A percentile compares a stretch with the other conserved stretches of the same genome.
Conservation (phyloP, 1,284 basidiomycete species). For the Apiotrichum siamense region DNA sequence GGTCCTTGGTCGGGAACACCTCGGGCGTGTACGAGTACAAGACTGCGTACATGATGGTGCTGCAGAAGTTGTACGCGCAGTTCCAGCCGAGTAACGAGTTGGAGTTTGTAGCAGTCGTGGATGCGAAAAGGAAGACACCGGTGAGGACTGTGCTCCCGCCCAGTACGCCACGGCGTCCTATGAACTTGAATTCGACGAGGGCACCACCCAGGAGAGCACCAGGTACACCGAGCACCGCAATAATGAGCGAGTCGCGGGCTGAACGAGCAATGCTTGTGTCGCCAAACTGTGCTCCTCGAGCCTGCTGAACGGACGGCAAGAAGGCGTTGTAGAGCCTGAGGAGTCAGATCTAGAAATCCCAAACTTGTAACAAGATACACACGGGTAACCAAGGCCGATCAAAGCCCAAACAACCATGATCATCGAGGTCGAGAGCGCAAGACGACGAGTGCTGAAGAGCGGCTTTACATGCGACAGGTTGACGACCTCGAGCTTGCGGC, state of each 20-base stretch:
- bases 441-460: slow-evolving; percentile 52
- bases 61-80: slow-evolving; percentile 54
- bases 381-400: slow-evolving; percentile 60
- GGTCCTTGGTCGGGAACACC: slow-evolving; percentile 59
- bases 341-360: not conserved
- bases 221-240: slow-evolving; percentile 53
- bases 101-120: slow-evolving; percentile 56
- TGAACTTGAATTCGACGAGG: slow-evolving; percentile 53
- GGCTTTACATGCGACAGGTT: slow-evolving; percentile 53
- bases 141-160: slow-evolving; percentile 53
- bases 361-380: slow-evolving; percentile 1
- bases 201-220: slow-evolving; percentile 57
- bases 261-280: slow-evolving; percentile 40
- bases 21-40: slow-evolving; percentile 55
- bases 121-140: slow-evolving; percentile 58
- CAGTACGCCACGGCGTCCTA: slow-evolving; percentile 55
- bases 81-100: slow-evolving; percentile 55
- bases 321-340: slow-evolving; percentile 47
- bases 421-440: slow-evolving; percentile 54
- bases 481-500: slow-evolving; percentile 44
- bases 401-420: slow-evolving; percentile 58
- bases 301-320: slow-evolving; percentile 54
- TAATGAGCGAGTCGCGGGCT: slow-evolving; percentile 53
- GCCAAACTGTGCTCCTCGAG: slow-evolving; percentile 34
- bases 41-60: slow-evolving; percentile 37